phyloP scores from a whole-genome alignment of 208 protist species.

The Leishmania tarentolae region DNA sequence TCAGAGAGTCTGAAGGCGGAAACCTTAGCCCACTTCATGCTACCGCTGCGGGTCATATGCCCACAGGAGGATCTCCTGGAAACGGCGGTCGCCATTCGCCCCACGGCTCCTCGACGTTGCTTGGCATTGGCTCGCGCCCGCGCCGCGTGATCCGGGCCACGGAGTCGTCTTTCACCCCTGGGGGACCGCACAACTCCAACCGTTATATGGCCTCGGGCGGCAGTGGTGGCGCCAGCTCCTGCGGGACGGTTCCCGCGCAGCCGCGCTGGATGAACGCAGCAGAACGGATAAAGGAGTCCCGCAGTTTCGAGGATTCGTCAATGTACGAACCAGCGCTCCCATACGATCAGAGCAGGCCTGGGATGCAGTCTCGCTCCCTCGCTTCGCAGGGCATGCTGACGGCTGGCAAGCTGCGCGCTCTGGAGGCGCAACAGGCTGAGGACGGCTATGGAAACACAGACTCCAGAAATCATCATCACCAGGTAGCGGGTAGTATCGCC shows the following conservation, averaged over 20 bases:
- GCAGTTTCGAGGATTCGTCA: conserved; percentile 13
- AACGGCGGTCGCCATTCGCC: not conserved
- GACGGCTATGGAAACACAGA: not conserved
- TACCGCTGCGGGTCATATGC: not conserved
- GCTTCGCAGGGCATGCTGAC: conserved; percentile 55
- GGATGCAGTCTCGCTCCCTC: conserved; percentile 39
- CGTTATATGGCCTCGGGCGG: conserved; percentile 10
- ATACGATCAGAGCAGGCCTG: conserved; percentile 50
- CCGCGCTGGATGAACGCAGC: conserved; percentile 61
- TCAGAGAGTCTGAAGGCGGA: conserved; percentile 15
- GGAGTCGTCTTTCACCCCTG: conserved; percentile 21
- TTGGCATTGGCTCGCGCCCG: conserved; percentile 11
- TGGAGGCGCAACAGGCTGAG: conserved; percentile 37
- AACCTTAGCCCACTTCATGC: not conserved
- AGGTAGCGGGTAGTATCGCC: conserved; percentile 15
- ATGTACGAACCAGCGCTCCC: conserved; percentile 42
- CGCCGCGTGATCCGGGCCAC: conserved; percentile 29
- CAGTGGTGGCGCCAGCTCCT: conserved; percentile 8
- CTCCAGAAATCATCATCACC: conserved; percentile 1
- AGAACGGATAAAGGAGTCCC: conserved; percentile 43
- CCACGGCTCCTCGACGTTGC: not conserved
- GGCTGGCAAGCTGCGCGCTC: conserved; percentile 47
- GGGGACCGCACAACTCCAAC: conserved; percentile 17
- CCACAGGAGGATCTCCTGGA: not conserved
- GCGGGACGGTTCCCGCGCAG: not conserved